Percentiles rank a stretch among this genome's conserved stretches.
phyloP scores from a whole-genome alignment of 352 stramenopile species.

The Hyaloperonospora arabidopsidis region DNA sequence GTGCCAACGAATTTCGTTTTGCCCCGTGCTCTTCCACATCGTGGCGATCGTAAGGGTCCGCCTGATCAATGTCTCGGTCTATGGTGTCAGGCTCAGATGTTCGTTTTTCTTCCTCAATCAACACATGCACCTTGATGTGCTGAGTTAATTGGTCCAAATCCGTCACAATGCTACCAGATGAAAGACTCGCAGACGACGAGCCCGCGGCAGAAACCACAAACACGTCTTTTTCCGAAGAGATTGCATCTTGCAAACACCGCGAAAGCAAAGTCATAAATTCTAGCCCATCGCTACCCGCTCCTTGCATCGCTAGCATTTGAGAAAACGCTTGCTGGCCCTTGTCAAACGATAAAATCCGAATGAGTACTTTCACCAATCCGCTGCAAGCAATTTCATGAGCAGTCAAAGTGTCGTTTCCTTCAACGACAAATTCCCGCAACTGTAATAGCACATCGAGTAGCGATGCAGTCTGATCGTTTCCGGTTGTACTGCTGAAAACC shows the following conservation, averaged over 20 bases:
- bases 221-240: conserved; percentile 53
- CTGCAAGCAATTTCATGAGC: conserved; percentile 56
- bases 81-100: conserved; percentile 14
- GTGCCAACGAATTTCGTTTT: conserved; percentile 14
- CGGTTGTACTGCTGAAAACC: background rate
- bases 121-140: conserved; percentile 66
- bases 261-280: conserved; percentile 30
- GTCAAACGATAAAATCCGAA: conserved; percentile 22
- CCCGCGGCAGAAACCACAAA: conserved; percentile 30
- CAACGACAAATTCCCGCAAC: conserved; percentile 18
- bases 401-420: conserved; percentile 35
- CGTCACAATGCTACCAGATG: conserved; percentile 29
- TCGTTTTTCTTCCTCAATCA: conserved; percentile 41
- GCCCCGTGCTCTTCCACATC: conserved; percentile 18
- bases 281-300: conserved; percentile 6
- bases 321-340: conserved; percentile 33
- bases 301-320: conserved; percentile 21
- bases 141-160: conserved; percentile 61
- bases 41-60: conserved; percentile 9
- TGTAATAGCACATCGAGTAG: conserved; percentile 24
- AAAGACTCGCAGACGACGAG: conserved; percentile 11
- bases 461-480: conserved; percentile 3
- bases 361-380: conserved; percentile 41
- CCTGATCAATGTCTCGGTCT: conserved; percentile 16
- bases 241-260: conserved; percentile 45